phyloP scores from a whole-genome alignment of 2,329 filamentous ascomycete species.

The Aspergillus ochraceoroseus region DNA sequence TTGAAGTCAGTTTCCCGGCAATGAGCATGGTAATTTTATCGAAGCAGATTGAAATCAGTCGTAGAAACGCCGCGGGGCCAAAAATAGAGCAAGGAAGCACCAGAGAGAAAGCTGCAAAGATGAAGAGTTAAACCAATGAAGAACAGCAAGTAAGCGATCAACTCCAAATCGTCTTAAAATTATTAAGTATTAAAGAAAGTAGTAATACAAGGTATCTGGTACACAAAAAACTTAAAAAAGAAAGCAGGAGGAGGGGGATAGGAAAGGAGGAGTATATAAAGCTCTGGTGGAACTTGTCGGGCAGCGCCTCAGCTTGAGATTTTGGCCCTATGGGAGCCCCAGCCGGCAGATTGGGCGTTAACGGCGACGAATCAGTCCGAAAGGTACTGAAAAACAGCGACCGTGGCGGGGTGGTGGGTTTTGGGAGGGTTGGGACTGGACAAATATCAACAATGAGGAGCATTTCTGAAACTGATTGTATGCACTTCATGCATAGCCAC shows the following conservation, averaged over 20 bases:
- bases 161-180: constrained; percentile 7
- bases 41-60: constrained; percentile 8
- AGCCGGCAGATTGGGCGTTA: constrained; percentile 23
- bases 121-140: constrained; percentile 12
- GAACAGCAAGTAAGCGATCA: constrained; percentile 3
- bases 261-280: constrained; percentile 16
- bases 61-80: constrained; percentile 12
- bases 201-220: constrained; percentile 18
- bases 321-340: constrained; percentile 23
- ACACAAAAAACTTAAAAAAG: constrained; percentile 10
- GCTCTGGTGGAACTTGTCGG: constrained; percentile 19
- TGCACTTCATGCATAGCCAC: constrained; percentile 6
- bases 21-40: constrained; percentile 24
- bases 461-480: constrained; percentile 13
- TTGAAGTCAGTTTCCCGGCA: constrained; percentile 19
- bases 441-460: constrained; percentile 13
- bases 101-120: constrained; percentile 1
- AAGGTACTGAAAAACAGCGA: constrained; percentile 15
- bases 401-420: constrained; percentile 16
- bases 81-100: constrained; percentile 7
- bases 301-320: constrained; percentile 19
- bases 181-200: constrained; percentile 15
- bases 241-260: constrained; percentile 3
- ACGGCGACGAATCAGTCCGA: constrained; percentile 21
- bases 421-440: constrained; percentile 16